These are phyloP conservation scores for Candida sphagnicola DNA, from an alignment of 805 yeast species.

Conservation along the genomic window DNA sequence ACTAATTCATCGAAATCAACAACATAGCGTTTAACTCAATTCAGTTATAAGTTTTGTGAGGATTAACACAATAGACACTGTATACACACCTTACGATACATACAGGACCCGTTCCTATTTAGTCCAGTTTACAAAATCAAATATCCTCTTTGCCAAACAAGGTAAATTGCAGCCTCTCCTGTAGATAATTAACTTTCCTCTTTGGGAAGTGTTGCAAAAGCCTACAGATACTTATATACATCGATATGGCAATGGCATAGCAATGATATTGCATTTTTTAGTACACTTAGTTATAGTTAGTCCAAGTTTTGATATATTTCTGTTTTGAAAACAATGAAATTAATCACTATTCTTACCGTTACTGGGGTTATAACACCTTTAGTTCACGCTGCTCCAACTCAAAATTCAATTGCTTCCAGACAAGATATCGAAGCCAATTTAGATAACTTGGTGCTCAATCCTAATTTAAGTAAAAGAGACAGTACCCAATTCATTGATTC, in stretches of 20 bases:
- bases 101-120: not conserved
- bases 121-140: not conserved
- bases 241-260: no score
- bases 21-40: no score
- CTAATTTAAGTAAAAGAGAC: not conserved
- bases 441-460: not conserved
- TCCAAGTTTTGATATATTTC: no score
- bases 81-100: not conserved
- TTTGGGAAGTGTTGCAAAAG: slow-evolving; percentile 5
- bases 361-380: not conserved
- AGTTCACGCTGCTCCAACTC: slow-evolving; percentile 1
- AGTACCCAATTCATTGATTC: slow-evolving; percentile 3
- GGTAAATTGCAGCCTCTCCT: not conserved
- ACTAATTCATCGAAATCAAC: not conserved
- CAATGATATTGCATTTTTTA: no score
- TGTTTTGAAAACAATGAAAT: slow-evolving; percentile 1
- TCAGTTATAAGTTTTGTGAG: no score
- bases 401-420: slow-evolving; percentile 1
- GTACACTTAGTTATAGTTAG: no score
- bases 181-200: slow-evolving; percentile 1
- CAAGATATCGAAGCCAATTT: slow-evolving; percentile 2
- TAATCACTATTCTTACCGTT: not conserved
- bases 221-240: not conserved
- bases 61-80: no score
- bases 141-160: not conserved